Percentiles rank a stretch among this genome's conserved stretches.
Conservation (phyloP, 2,329 filamentous ascomycete species). For the Pseudogymnoascus sp. region DNA sequence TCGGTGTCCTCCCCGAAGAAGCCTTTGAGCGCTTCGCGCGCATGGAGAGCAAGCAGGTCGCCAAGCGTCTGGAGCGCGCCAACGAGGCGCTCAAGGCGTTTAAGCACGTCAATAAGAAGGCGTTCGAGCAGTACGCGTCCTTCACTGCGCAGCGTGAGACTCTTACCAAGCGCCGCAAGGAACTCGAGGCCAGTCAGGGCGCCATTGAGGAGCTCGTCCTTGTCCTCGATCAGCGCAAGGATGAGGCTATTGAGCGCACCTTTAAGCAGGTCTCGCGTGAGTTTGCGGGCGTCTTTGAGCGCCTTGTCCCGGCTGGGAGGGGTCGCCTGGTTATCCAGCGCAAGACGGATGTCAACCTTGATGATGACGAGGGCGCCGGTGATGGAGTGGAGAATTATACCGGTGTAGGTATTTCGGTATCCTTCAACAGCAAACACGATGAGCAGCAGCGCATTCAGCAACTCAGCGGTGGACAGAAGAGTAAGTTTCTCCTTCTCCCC, state of each 20-base stretch:
- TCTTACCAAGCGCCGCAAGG: slow-evolving; percentile 73
- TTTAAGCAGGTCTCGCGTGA: slow-evolving; percentile 97
- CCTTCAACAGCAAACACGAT: slow-evolving; percentile 97
- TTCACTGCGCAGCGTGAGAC: slow-evolving; percentile 90
- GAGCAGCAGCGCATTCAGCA: slow-evolving; percentile 98
- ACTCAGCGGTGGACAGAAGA: slow-evolving; percentile 94
- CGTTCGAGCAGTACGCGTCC: slow-evolving; percentile 96
- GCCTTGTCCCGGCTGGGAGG: slow-evolving; percentile 87
- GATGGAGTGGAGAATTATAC: slow-evolving; percentile 87
- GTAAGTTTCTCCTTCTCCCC: slow-evolving; percentile 44
- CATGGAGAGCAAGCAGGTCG: slow-evolving; percentile 69
- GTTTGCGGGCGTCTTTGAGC: slow-evolving; percentile 88
- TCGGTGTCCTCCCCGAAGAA: slow-evolving; percentile 89
- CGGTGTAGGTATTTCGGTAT: slow-evolving; percentile 92
- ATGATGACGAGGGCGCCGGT: slow-evolving; percentile 61
- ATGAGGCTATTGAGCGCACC: slow-evolving; percentile 95
- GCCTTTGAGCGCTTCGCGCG: slow-evolving; percentile 86
- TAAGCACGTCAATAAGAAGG: slow-evolving; percentile 98
- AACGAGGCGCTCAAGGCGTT: slow-evolving; percentile 94
- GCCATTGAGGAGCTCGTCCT: slow-evolving; percentile 90
- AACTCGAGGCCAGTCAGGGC: slow-evolving; percentile 76
- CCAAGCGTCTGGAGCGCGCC: slow-evolving; percentile 74
- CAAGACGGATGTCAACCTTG: slow-evolving; percentile 64
- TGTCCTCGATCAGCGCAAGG: slow-evolving; percentile 88
- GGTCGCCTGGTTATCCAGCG: slow-evolving; percentile 90